Base-by-base conservation (phyloP, 2,329 filamentous ascomycete genomes). In the Parafenestella ontariensis region DNA sequence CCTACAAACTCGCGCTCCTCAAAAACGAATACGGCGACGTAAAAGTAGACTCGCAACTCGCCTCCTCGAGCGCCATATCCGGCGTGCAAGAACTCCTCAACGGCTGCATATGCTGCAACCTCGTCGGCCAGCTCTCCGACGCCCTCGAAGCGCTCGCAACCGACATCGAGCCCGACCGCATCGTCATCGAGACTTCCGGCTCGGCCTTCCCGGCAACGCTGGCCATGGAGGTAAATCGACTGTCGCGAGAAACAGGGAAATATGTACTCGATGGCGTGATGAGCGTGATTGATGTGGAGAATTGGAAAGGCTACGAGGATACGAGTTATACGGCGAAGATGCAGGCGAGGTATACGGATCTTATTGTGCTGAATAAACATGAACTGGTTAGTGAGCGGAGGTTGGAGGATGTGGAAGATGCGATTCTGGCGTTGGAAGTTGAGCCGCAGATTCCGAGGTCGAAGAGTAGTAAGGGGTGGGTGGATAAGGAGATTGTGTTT, bases 21-120 rank as follows among this genome's bases (percentile, higher is more conserved):
- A 99, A 99, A 76, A 99, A 99, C 78, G 95, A 99, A 79, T 98
- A 97, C 76, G 95, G 95, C 72, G 93, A 98, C 75, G 79, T 99
- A 37, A 93, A 92, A 31, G 84, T 99, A 73, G 95, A 99, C 81
- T 95, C 91, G 1, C 91, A 96, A 75, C 88, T 99, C 26, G 94
- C 95, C 15, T 83, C 89, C 0, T 89, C 89, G 13, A 86, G 86
- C 45, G 88, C 93, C 59, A 92, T 99, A 64, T 89, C 91, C 0
- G 94, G 92, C 50, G 93, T 96, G 4, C 90, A 90, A 67, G 95
- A 99, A 77, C 84, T 99, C 1, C 88, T 99, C 49, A 96, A 96
- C 75, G 95, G 94, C 63, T 98, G 95, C 79, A 98, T 99, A 77
- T 99, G 95, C 85, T 99, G 95, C 81, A 98, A 98, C 74, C 89